Evolutionary conservation across 2,329 filamentous ascomycete species (phyloP), one percentile per base, ranked within the genome.

Genomic region (Penicillium sp.): DNA sequence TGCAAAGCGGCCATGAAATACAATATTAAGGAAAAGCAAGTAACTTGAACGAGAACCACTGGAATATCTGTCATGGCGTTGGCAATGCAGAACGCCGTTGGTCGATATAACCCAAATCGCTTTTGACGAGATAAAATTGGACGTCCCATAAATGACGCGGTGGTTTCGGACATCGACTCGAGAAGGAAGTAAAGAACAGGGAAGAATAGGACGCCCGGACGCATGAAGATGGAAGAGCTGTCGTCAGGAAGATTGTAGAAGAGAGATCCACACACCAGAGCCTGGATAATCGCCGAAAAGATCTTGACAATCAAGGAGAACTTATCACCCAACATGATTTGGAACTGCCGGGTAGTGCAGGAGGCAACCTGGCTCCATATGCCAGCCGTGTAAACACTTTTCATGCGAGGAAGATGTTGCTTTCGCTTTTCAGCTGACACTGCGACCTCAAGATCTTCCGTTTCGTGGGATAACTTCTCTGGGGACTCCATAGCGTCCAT

Each of bases 91-190:
- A 79, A 82, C 2, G 82, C 81, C 0, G 80, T 74, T 0, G 82
- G 82, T 11, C 79, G 80, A 55, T 87, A 87, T 67, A 87, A 87
- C 0, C 82, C 82, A 57, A 87, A 88, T 6, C 79, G 80, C 62
- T 87, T 86, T 66, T 88, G 85, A 61, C 87, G 87, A 16, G 85
- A 74, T 18, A 88, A 69, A 55, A 88, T 87, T 0, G 84, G 84
- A 44, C 85, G 81, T 3, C 79, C 79, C 58, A 80, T 76, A 57
- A 87, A 88, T 0, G 83, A 81, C 1, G 79, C 71, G 0, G 83
- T 82, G 13, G 82, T 76, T 58, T 86, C 82, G 2, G 79, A 79
- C 39, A 85, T 64, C 2, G 82, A 80, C 24, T 84, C 73, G 1
- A 86, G 71, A 2, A 83, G 77, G 54, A 85, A 84, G 69, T 84